These are phyloP conservation scores for Eimeria zaria DNA, from an alignment of 169 alveolate species.

Conservation along the genomic window DNA sequence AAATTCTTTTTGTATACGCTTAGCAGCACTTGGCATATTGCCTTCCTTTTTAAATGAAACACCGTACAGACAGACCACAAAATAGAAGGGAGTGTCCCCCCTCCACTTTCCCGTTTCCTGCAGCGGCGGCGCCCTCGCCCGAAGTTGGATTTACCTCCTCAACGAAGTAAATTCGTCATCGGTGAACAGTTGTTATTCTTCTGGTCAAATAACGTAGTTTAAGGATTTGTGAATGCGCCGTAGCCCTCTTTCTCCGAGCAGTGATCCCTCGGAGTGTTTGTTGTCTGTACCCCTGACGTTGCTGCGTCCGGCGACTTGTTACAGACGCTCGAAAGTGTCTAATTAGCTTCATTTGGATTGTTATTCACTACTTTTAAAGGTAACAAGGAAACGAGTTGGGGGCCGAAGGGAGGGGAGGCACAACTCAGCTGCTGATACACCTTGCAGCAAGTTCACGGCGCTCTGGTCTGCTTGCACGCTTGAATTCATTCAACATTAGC, in stretches of 20 bases:
- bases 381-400: neutral
- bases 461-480: neutral
- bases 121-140: neutral
- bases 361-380: neutral
- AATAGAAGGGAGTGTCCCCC: slow-evolving; percentile 1
- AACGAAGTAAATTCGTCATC: neutral
- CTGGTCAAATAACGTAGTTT: neutral
- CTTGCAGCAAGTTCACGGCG: neutral
- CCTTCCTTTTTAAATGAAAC: neutral
- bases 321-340: neutral
- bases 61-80: neutral
- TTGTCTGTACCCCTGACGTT: neutral
- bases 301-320: neutral
- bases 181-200: neutral
- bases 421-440: neutral
- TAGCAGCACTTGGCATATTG: neutral
- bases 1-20: neutral
- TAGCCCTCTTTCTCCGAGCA: neutral
- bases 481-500: neutral
- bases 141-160: neutral
- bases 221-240: neutral
- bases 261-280: neutral
- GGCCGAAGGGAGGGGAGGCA: neutral
- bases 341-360: neutral
- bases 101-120: neutral